Conservation (phyloP, 495 filamentous ascomycete species). For the Aspergillus mulundensis region DNA sequence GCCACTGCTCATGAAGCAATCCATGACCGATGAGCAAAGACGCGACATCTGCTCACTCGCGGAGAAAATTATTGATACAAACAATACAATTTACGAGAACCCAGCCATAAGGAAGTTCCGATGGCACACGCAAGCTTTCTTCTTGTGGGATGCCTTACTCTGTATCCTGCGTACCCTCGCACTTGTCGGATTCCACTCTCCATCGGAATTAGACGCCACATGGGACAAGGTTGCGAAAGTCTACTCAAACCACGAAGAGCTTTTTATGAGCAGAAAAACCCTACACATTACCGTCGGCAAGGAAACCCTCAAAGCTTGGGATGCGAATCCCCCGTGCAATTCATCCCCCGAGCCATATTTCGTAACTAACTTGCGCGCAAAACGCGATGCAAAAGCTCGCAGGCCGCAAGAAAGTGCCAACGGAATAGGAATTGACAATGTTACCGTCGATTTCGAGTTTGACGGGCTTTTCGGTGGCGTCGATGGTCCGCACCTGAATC, state of each 20-base stretch:
- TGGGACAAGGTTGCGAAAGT: slow-evolving; percentile 9
- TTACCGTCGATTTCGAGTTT: background rate
- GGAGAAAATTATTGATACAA: slow-evolving; percentile 20
- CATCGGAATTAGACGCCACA: background rate
- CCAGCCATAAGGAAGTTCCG: slow-evolving; percentile 1
- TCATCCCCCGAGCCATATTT: slow-evolving; percentile 5
- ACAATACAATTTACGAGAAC: slow-evolving; percentile 3
- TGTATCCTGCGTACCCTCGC: slow-evolving; percentile 13
- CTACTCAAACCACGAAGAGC: slow-evolving; percentile 6
- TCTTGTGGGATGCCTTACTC: slow-evolving; percentile 17
- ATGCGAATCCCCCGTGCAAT: slow-evolving; percentile 3
- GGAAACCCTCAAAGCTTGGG: slow-evolving; percentile 13
- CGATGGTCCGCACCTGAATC: background rate
- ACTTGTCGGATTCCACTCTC: slow-evolving; percentile 12
- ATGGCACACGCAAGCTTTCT: slow-evolving; percentile 14
- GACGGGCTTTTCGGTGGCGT: background rate
- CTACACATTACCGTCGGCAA: slow-evolving; percentile 2
- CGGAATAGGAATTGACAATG: background rate
- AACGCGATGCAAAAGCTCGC: background rate
- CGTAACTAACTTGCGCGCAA: background rate
- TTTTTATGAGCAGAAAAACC: background rate
- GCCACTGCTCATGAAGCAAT: slow-evolving; percentile 9
- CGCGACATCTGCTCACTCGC: slow-evolving; percentile 18
- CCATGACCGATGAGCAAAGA: slow-evolving; percentile 6
- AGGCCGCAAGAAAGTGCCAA: background rate